A percentile compares a stretch with the other conserved stretches of the same genome.
Conservation (phyloP, 2,329 filamentous ascomycete species). For the Fusarium staphyleae region DNA sequence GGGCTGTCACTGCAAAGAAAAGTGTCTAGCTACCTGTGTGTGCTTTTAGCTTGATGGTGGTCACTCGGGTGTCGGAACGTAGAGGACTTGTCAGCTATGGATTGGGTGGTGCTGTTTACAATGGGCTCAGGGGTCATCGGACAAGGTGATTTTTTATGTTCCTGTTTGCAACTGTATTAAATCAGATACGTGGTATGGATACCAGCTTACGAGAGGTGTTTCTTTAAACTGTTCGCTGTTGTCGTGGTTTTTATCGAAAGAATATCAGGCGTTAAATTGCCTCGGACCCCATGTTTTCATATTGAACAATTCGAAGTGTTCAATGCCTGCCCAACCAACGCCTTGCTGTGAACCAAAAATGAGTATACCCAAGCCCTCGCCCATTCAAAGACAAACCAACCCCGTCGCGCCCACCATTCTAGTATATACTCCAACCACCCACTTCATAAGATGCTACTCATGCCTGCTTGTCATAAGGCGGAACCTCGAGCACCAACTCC, state of each 20-base stretch:
- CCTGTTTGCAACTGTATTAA: slow-evolving; percentile 15
- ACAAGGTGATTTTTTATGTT: slow-evolving; percentile 15
- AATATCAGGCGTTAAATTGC: no score
- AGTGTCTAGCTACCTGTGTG: neutral
- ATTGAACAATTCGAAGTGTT: no score
- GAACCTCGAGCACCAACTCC: slow-evolving; percentile 55
- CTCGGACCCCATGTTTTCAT: no score
- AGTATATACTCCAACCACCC: neutral
- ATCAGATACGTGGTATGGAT: slow-evolving; percentile 14
- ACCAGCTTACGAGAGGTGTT: slow-evolving; percentile 2
- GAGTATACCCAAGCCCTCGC: neutral
- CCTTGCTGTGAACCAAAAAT: slow-evolving; percentile 18
- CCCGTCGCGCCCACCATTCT: neutral
- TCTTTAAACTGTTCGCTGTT: no score
- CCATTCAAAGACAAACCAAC: neutral
- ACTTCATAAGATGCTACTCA: neutral
- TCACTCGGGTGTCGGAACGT: slow-evolving; percentile 5
- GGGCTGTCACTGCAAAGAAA: slow-evolving; percentile 15
- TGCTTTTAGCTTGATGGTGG: neutral
- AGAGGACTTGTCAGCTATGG: slow-evolving; percentile 1
- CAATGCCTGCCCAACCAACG: slow-evolving; percentile 18
- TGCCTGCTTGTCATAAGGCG: slow-evolving; percentile 34
- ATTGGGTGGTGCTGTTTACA: slow-evolving; percentile 3
- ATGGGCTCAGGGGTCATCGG: slow-evolving; percentile 9
- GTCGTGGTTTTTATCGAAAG: no score